These are phyloP conservation scores for Mycena kentingensis DNA, from an alignment of 768 basidiomycete genomes.

Conservation along the genomic window DNA sequence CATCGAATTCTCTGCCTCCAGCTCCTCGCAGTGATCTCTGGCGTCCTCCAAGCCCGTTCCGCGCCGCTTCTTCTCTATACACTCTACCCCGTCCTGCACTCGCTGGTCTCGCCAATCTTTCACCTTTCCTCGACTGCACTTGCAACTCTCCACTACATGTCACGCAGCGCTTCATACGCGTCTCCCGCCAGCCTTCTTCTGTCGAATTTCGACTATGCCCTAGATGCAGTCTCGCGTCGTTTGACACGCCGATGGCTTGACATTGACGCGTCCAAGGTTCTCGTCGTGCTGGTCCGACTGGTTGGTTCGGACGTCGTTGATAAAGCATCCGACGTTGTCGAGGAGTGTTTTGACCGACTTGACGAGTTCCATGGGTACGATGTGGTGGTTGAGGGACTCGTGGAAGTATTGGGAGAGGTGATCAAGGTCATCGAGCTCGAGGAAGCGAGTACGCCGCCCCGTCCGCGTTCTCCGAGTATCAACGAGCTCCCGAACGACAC, in stretches of 20 bases:
- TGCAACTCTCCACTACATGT: constrained; percentile 68
- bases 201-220: constrained; percentile 95
- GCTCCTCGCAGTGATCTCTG: constrained; percentile 67
- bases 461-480: constrained; percentile 25
- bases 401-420: constrained; percentile 86
- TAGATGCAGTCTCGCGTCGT: constrained; percentile 86
- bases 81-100: constrained; percentile 86
- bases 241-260: constrained; percentile 82
- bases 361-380: constrained; percentile 97
- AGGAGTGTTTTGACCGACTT: constrained; percentile 94
- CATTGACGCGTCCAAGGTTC: constrained; percentile 84
- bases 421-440: constrained; percentile 73
- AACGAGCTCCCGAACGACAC: constrained; percentile 28
- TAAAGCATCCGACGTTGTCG: constrained; percentile 90
- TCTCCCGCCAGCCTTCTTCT: constrained; percentile 85
- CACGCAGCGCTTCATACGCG: constrained; percentile 82
- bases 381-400: constrained; percentile 78
- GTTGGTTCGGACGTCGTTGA: constrained; percentile 87
- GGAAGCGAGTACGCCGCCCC: constrained; percentile 33
- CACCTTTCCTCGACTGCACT: constrained; percentile 77
- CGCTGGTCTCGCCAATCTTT: constrained; percentile 70
- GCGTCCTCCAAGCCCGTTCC: constrained; percentile 74
- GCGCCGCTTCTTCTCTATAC: constrained; percentile 71
- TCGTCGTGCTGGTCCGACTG: constrained; percentile 81
- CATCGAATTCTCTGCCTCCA: constrained; percentile 74